Evolutionary conservation across 2,329 filamentous ascomycete genomes (phyloP), one percentile per base, ranked within the genome.

Genomic region (Lachnellula hyalina): DNA sequence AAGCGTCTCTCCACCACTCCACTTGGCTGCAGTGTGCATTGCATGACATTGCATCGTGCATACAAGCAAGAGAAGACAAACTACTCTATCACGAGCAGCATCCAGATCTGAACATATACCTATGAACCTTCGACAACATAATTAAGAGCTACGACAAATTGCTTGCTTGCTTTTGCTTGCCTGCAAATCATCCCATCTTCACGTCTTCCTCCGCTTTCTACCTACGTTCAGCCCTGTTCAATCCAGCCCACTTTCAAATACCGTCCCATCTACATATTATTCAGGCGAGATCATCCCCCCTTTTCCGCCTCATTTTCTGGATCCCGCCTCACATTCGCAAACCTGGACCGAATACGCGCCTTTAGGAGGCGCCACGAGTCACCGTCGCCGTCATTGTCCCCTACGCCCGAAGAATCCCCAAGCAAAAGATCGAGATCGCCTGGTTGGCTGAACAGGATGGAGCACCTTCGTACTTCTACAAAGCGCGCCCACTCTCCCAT

Each of bases 271-370:
- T 32, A 32, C 28, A 4, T 11, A 32, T 32, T 11, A 12, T 32
- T 32, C 25, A 19, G 53, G 32, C 28, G 32, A 52, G 25, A 46
- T 14, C 8, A 53, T 36, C 36, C 25, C 45, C 51, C 38, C 11
- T 15, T 45, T 32, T 17, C 15, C 21, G 21, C 28, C 17, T 52
- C 23, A 47, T 51, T 62, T 62, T 56, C 57, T 52, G 48, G 40
- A 6, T 52, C 19, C 54, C 52, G 51, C 47, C 21, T 38, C 51
- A 49, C 47, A 15, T 40, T 21, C 54, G 47, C 53, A 55, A 64
- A 60, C 17, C 63, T 68, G 62, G 64, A 68, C 47, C 61, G 65
- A 56, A 40, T 69, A 58, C 64, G 65, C 41, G 67, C 62, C 51
- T 67, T 68, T 53, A 60, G 63, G 40, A 61, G 65, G 59, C 65